phyloP scores from a whole-genome alignment of 768 basidiomycete species.

The Naganishia randhawae region DNA sequence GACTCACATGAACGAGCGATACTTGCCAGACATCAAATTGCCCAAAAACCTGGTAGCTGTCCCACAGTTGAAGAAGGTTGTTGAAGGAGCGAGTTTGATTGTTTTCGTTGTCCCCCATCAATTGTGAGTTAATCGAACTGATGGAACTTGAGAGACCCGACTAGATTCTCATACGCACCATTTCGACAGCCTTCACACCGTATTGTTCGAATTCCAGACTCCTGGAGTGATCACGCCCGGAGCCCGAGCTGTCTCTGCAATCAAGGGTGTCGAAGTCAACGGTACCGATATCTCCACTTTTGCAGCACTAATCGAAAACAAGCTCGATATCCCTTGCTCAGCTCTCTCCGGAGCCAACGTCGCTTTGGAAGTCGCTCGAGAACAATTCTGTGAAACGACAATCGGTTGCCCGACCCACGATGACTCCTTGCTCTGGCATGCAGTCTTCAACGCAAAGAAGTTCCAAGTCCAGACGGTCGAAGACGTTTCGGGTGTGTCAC shows the following conservation, averaged over 20 bases:
- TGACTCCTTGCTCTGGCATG: slow-evolving; percentile 52
- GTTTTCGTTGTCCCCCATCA: slow-evolving; percentile 55
- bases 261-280: slow-evolving; percentile 56
- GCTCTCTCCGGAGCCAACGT: slow-evolving; percentile 56
- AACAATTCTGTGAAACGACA: slow-evolving; percentile 55
- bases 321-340: slow-evolving; percentile 52
- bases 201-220: slow-evolving; percentile 38
- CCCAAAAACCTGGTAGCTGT: slow-evolving; percentile 53
- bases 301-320: slow-evolving; percentile 52
- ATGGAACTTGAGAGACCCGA: neutral
- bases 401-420: slow-evolving; percentile 51
- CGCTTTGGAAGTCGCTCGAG: slow-evolving; percentile 49
- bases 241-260: slow-evolving; percentile 52
- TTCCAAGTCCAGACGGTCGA: slow-evolving; percentile 53
- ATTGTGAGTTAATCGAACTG: slow-evolving; percentile 31
- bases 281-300: slow-evolving; percentile 53
- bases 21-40: slow-evolving; percentile 52
- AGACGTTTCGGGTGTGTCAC: slow-evolving; percentile 54
- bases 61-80: slow-evolving; percentile 51
- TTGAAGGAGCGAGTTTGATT: slow-evolving; percentile 53
- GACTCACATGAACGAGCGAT: slow-evolving; percentile 53
- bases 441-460: slow-evolving; percentile 52
- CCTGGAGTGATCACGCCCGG: slow-evolving; percentile 45
- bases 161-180: neutral
- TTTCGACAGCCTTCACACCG: slow-evolving; percentile 41